Conservation (phyloP, 2,329 filamentous ascomycete genomes). For the Colletotrichum sojae region DNA sequence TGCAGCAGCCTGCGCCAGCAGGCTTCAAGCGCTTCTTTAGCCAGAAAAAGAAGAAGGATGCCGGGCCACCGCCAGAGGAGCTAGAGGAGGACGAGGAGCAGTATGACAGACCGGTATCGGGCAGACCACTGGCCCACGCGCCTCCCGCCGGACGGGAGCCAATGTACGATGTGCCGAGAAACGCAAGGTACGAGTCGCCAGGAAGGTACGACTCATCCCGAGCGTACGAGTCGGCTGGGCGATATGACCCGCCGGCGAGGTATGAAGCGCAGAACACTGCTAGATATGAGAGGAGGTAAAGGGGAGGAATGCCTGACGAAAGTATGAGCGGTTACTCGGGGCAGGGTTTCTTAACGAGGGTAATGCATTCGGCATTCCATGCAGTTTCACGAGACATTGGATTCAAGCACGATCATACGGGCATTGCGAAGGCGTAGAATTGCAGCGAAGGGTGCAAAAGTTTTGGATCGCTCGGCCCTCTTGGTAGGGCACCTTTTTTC, state of each 20-base stretch:
- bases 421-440: slow-evolving; percentile 32
- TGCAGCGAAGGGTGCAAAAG: slow-evolving; percentile 11
- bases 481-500: not conserved
- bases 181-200: slow-evolving; percentile 30
- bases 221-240: slow-evolving; percentile 24
- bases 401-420: slow-evolving; percentile 21
- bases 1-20: slow-evolving; percentile 47
- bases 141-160: slow-evolving; percentile 38
- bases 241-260: slow-evolving; percentile 30
- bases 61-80: slow-evolving; percentile 14
- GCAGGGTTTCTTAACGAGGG: not conserved
- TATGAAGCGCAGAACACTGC: slow-evolving; percentile 22
- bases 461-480: slow-evolving; percentile 21
- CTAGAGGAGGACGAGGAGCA: slow-evolving; percentile 26
- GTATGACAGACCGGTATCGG: slow-evolving; percentile 3
- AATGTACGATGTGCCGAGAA: slow-evolving; percentile 28
- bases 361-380: not conserved
- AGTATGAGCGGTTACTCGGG: not conserved
- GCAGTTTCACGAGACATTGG: not conserved
- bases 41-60: slow-evolving; percentile 54
- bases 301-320: slow-evolving; percentile 9
- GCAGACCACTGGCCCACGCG: slow-evolving; percentile 3
- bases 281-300: slow-evolving; percentile 26
- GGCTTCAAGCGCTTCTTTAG: slow-evolving; percentile 63
- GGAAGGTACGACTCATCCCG: slow-evolving; percentile 30